These are phyloP conservation scores for Didymella keratinophila DNA, from an alignment of 2,329 filamentous ascomycete genomes.

Conservation along the genomic window DNA sequence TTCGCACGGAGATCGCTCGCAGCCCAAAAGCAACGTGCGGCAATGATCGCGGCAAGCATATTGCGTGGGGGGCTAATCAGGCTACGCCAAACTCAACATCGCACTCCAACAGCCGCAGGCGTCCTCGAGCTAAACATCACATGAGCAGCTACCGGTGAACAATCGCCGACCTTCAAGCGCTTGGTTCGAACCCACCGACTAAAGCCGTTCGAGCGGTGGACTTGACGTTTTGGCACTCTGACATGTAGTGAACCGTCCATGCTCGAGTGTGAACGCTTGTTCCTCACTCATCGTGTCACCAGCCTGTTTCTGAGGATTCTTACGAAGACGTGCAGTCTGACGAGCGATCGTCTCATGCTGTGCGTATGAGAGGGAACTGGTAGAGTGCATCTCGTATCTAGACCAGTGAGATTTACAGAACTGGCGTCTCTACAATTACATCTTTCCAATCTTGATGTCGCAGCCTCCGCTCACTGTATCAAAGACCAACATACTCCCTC, in stretches of 20 bases:
- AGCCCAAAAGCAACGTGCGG: conserved; percentile 14
- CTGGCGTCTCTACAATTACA: background rate
- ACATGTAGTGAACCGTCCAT: conserved; percentile 5
- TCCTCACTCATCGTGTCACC: background rate
- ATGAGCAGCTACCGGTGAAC: conserved; percentile 18
- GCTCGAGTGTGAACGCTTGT: background rate
- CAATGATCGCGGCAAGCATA: conserved; percentile 22
- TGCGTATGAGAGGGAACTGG: background rate
- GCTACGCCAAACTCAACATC: conserved; percentile 9
- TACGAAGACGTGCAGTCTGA: background rate
- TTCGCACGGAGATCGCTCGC: background rate
- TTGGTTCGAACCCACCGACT: background rate
- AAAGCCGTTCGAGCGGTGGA: background rate
- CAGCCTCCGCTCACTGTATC: conserved; percentile 44
- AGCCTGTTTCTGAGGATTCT: background rate
- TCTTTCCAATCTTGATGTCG: conserved; percentile 43
- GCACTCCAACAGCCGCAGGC: background rate
- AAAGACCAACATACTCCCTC: conserved; percentile 45
- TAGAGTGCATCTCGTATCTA: background rate
- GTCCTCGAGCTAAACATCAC: background rate
- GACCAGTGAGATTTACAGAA: background rate
- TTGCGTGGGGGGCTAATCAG: conserved; percentile 8
- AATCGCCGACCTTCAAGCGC: background rate
- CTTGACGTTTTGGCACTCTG: conserved; percentile 3
- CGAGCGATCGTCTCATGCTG: background rate